Percentiles rank a stretch among this genome's conserved stretches.
These are phyloP conservation scores for Apiospora kogelbergensis DNA, from an alignment of 2,329 filamentous ascomycete species.

Conservation along the genomic window DNA sequence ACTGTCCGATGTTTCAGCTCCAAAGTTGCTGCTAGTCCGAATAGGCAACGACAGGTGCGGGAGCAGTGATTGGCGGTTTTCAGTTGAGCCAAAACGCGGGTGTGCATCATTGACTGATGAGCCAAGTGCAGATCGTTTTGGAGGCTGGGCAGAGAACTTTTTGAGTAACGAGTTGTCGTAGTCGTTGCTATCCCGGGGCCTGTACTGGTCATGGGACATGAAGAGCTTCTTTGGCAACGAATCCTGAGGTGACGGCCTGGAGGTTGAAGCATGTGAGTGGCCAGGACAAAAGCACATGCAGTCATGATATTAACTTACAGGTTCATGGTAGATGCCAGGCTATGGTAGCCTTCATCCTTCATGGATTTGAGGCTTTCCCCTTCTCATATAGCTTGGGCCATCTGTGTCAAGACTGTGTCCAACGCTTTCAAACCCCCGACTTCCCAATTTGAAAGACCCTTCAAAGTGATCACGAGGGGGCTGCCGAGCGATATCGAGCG, in stretches of 20 bases:
- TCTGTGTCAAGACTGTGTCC: conserved; percentile 27
- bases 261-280: not conserved
- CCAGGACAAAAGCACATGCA: not conserved
- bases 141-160: conserved; percentile 52
- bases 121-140: conserved; percentile 43
- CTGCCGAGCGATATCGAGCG: conserved; percentile 15
- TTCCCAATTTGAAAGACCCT: conserved; percentile 3
- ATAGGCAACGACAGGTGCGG: conserved; percentile 49
- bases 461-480: conserved; percentile 8
- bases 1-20: conserved; percentile 45
- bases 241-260: conserved; percentile 39
- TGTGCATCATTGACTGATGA: conserved; percentile 40
- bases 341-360: conserved; percentile 33
- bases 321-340: conserved; percentile 27
- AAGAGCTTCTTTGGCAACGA: conserved; percentile 45
- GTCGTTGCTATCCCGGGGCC: conserved; percentile 36
- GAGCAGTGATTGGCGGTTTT: conserved; percentile 35
- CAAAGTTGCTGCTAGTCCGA: conserved; percentile 38
- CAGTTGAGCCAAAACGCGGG: conserved; percentile 35
- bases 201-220: conserved; percentile 48
- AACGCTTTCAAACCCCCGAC: conserved; percentile 25
- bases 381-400: conserved; percentile 20
- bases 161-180: conserved; percentile 54
- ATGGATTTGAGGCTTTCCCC: conserved; percentile 19
- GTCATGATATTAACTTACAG: conserved; percentile 11